These are phyloP conservation scores for Colletotrichum acutatum DNA, from an alignment of 2,329 filamentous ascomycete genomes.

Conservation along the genomic window DNA sequence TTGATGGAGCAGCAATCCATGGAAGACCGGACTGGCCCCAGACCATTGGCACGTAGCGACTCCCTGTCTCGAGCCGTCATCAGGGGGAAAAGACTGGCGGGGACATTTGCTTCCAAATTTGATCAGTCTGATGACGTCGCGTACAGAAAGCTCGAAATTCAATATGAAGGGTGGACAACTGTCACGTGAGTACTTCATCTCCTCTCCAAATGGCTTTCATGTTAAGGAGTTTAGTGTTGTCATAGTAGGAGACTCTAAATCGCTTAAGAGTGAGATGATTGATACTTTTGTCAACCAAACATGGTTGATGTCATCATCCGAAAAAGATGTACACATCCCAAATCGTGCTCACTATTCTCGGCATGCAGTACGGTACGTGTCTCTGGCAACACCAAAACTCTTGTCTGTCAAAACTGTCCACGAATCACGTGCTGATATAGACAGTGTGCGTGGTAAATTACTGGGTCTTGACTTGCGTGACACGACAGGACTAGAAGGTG, in stretches of 20 bases:
- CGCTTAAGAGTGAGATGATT: background rate
- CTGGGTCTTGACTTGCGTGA: no score
- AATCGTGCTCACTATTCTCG: background rate
- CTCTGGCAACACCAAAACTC: no score
- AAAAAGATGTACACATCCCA: background rate
- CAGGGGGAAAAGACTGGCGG: rapidly evolving
- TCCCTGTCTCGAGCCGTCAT: background rate
- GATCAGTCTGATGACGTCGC: background rate
- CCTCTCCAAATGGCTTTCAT: background rate
- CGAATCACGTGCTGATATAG: no score
- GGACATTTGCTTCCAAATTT: rapidly evolving
- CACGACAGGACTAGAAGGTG: no score
- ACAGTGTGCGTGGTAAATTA: no score
- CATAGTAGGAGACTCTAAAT: background rate
- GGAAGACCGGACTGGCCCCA: background rate
- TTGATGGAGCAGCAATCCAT: background rate
- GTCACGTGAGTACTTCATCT: background rate
- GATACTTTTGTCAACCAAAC: background rate
- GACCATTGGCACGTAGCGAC: rapidly evolving
- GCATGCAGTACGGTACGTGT: background rate
- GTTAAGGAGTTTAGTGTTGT: background rate
- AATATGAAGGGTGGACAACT: background rate
- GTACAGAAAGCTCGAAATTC: background rate
- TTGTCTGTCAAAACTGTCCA: no score
- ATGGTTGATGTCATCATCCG: no score